Conservation (phyloP, 768 basidiomycete genomes). For the Lentinus tigrinus region DNA sequence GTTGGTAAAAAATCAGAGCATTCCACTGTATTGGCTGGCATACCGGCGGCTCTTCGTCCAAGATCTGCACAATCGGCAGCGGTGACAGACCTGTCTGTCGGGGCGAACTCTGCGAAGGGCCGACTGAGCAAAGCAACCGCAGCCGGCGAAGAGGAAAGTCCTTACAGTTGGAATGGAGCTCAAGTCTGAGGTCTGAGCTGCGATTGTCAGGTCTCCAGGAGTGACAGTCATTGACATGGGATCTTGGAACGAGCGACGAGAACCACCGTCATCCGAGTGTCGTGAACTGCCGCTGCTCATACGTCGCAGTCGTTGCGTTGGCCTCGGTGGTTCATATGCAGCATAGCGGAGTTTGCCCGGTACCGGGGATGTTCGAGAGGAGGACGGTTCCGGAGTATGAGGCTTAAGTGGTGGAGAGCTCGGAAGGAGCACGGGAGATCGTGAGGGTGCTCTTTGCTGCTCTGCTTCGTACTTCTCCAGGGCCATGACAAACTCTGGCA, state of each 20-base stretch:
- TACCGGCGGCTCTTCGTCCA: conserved; percentile 20
- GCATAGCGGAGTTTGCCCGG: conserved; percentile 60
- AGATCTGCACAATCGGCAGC: conserved; percentile 13
- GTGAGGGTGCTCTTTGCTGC: neutral
- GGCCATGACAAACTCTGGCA: conserved; percentile 66
- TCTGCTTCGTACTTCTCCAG: conserved; percentile 35
- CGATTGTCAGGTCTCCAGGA: conserved; percentile 47
- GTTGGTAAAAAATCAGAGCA: too few species aligned
- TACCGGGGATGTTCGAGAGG: conserved; percentile 28
- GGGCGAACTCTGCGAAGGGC: conserved; percentile 16
- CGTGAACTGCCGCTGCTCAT: conserved; percentile 37
- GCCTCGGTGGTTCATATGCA: conserved; percentile 65
- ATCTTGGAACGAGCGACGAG: conserved; percentile 25
- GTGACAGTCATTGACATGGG: conserved; percentile 31
- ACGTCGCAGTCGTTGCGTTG: conserved; percentile 43
- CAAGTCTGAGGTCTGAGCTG: conserved; percentile 33
- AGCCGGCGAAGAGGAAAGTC: neutral
- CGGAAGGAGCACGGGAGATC: conserved; percentile 5
- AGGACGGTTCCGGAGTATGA: conserved; percentile 17
- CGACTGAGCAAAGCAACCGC: neutral
- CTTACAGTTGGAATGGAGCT: conserved; percentile 28
- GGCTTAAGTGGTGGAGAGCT: conserved; percentile 11
- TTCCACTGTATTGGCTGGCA: too few species aligned
- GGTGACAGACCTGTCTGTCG: conserved; percentile 1
- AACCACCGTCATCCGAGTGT: conserved; percentile 36